Evolutionary conservation across 2,329 filamentous ascomycete genomes (phyloP).

Genomic region (Venturia carpophila): DNA sequence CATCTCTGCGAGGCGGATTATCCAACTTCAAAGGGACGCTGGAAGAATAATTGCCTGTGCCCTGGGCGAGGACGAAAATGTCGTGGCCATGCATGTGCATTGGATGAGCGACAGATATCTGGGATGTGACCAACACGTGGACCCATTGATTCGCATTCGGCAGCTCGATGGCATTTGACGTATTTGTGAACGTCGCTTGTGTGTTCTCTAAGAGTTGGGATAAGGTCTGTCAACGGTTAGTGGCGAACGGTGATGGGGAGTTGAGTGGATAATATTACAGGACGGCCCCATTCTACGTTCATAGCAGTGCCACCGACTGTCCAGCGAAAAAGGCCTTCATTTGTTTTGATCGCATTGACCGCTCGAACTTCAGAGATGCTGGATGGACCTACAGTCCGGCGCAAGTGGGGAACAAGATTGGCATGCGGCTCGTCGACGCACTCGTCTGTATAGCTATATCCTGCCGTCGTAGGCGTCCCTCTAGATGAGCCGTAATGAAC

Average conservation of each 20-base stretch:
- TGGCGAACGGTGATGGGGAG: neutral
- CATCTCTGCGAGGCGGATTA: constrained; percentile 18
- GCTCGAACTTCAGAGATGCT: neutral
- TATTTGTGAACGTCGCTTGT: constrained; percentile 24
- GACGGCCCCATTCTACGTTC: constrained; percentile 15
- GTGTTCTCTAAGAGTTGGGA: neutral
- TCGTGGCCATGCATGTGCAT: constrained; percentile 21
- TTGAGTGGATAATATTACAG: neutral
- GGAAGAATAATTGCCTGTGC: constrained; percentile 13
- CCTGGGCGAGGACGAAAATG: constrained; percentile 15
- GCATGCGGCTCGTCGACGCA: constrained; percentile 15
- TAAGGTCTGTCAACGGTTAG: neutral
- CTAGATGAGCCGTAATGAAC: constrained; percentile 14
- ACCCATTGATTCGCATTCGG: constrained; percentile 18
- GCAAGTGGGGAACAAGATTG: neutral
- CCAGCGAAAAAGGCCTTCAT: constrained; percentile 11
- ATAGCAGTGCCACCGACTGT: constrained; percentile 21
- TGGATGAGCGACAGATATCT: constrained; percentile 14
- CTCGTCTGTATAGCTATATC: neutral
- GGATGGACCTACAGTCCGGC: constrained; percentile 3
- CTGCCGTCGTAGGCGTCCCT: neutral
- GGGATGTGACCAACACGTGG: constrained; percentile 9
- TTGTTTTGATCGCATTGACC: neutral
- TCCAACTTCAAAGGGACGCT: constrained; percentile 6
- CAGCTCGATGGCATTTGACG: constrained; percentile 25